Base-by-base conservation (phyloP, 164 flowering plant species). In the Nymphaea colorata region DNA sequence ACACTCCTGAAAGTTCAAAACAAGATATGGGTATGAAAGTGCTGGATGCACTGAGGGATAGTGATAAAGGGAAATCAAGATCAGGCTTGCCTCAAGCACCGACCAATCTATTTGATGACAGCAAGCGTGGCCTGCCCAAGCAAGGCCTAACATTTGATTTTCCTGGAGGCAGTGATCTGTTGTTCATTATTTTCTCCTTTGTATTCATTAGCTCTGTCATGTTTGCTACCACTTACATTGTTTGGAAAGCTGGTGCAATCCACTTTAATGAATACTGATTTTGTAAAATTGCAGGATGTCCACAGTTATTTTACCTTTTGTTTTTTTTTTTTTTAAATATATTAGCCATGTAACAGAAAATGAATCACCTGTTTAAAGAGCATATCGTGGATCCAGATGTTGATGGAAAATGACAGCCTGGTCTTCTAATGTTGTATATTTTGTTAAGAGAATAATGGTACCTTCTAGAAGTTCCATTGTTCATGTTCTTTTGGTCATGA, bases 211-310 rank as follows among this genome's bases (percentile, higher is more conserved):
- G 90, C 81, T 75, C 98, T 3, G 71, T 85, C 36, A 93, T 91
- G 98, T 89, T 91, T 79, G 85, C 82, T 3, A 93, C 97, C 1
- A 89, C 97, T 43, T 93, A 74, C 71, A 0, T 91, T 43, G 97
- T 93, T 41, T 93, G 98, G 98, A 93, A 93, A 82, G 81, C 76
- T 57, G 98, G 98, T 66, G 98, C 97, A 44, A 93, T 93, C 70
- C 98, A 93, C 79, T 91, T 87, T 67, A 91, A 93, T 70, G 98
- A 93, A n/a, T 61, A 12, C 42, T 61, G 41, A 61, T 51, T 8
- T 51, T 10, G 57, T 10, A 51, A 51, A 25, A 25, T 25, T 25
- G 36, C 57, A 51, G 57, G 12, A 51, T 10, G 3, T 8, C 8
- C 57, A 51, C 57, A 51, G 57, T 2, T 10, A 10, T 15, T 51